Base-by-base conservation (phyloP, 2,329 filamentous ascomycete genomes). In the Botrytis medusae region DNA sequence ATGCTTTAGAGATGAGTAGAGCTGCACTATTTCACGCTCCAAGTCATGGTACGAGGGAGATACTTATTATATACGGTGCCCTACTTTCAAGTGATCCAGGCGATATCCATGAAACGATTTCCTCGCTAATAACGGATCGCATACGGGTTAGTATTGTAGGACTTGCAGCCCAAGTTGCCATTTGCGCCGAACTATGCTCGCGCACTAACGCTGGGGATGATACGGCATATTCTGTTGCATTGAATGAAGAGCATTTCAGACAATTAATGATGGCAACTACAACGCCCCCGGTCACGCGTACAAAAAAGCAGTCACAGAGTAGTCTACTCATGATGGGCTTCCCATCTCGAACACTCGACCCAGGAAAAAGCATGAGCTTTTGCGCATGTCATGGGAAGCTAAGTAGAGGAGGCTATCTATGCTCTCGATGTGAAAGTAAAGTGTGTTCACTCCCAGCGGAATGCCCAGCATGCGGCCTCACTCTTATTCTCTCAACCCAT, bases 281-380 rank as follows among this genome's bases (percentile, higher is more conserved):
- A 0, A 98, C 94, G 3, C 96, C 96, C 1, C 96, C 95, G 0
- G 91, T 94, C 29, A 93, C 94, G 20, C 89, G 93, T 72, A 89
- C 90, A 4, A 83, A 84, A 59, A 87, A 88, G 76, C 86, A 88
- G 78, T 86, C 85, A 74, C 86, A 86, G 14, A 87, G 89, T 1
- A 90, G 88, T 72, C 85, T 99, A 59, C 88, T 99, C 40, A 97
- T 97, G 93, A 99, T 99, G 95, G 96, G 96, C 7, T 99, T 99
- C 80, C 96, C 96, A 0, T 97, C 93, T 9, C 89, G 95, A 54
- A 92, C 92, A 3, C 89, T 96, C 8, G 93, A 93, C 71, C 86
- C 90, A 2, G 86, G 86, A 37, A 85, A 86, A 64, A 87, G 90
- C 8, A 84, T 87, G 71, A 94, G 92, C 74, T 89, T 96, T 75